Evolutionary conservation across 768 basidiomycete genomes (phyloP), one percentile per base, ranked within the genome.

Genomic region (Suillus luteus): DNA sequence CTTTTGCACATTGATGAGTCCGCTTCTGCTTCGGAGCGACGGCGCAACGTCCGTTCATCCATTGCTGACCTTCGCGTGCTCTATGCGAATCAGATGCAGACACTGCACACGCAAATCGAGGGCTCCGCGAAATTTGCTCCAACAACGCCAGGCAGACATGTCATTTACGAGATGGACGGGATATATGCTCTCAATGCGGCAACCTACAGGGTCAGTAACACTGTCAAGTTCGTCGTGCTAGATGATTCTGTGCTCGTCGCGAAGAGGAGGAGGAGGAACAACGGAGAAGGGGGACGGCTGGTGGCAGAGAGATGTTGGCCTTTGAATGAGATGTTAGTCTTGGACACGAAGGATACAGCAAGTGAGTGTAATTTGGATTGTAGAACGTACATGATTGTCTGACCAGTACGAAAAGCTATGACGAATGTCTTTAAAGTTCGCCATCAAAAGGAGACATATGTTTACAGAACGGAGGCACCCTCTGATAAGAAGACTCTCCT

Each of bases 391-490:
- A 60, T 57, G 48, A 8, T 54, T 52, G 48, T 64, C 43, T 68
- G 49, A 67, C 54, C 37, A 40, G 33, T 40, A 59, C 44, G 60
- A 19, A 58, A 27, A 86, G 90, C 78, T 57, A 89, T 99, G 82
- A 93, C 90, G n/a, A 97, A 99, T 69, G 96, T 98, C 4, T 92
- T 99, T 83, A 98, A 98, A 80, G 87, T 99, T 66, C 84, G 91
- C 65, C 88, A 95, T 64, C 90, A 92, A 5, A 97, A 96, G 75
- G 96, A 99, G 75, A 92, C 92, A 1, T 90, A 95, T 72, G 95
- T 99, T 8, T 99, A 94, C 75, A 87, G 96, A 41, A 93, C 93
- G 2, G 93, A 96, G 63, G 82, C 82, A 9, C 71, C 87, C 0
- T 79, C 88, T 31, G 95, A 98, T 71, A 99, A 99, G 81, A 95